phyloP scores from a whole-genome alignment of 1,284 basidiomycete species.

The Boletellus sp. region DNA sequence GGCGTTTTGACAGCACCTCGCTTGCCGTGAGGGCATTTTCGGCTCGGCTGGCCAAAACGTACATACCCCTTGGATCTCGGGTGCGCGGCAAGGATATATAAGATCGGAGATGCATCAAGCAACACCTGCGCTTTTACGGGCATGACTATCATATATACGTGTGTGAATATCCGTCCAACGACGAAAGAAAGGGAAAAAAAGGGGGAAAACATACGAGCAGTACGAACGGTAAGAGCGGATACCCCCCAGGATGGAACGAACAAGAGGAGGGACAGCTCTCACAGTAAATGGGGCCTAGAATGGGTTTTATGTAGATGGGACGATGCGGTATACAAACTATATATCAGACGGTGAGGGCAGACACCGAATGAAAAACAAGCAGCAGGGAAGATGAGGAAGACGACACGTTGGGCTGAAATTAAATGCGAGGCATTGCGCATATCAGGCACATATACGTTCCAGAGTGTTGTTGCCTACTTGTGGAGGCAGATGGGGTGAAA shows the following conservation, averaged over 20 bases:
- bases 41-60: too few species aligned
- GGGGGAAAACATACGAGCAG: neutral
- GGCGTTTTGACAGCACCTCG: too few species aligned
- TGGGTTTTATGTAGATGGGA: slow-evolving; percentile 16
- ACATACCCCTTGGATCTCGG: too few species aligned
- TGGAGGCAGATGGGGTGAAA: neutral
- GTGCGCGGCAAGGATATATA: too few species aligned
- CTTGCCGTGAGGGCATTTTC: too few species aligned
- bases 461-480: too few species aligned
- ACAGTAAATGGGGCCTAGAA: slow-evolving; percentile 4
- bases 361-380: neutral
- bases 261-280: too few species aligned
- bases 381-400: slow-evolving; percentile 3
- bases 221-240: too few species aligned
- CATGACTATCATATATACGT: slow-evolving; percentile 19
- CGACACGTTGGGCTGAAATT: slow-evolving; percentile 13
- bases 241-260: too few species aligned
- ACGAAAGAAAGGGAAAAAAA: neutral
- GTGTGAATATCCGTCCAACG: slow-evolving; percentile 12
- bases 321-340: slow-evolving; percentile 31
- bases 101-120: slow-evolving; percentile 29
- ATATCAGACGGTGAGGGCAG: slow-evolving; percentile 11
- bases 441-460: slow-evolving; percentile 24
- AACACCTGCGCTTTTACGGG: slow-evolving; percentile 19
- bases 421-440: slow-evolving; percentile 22